These are phyloP conservation scores for Trichocladium uniseriatum DNA, from an alignment of 495 filamentous ascomycete genomes.

Conservation along the genomic window DNA sequence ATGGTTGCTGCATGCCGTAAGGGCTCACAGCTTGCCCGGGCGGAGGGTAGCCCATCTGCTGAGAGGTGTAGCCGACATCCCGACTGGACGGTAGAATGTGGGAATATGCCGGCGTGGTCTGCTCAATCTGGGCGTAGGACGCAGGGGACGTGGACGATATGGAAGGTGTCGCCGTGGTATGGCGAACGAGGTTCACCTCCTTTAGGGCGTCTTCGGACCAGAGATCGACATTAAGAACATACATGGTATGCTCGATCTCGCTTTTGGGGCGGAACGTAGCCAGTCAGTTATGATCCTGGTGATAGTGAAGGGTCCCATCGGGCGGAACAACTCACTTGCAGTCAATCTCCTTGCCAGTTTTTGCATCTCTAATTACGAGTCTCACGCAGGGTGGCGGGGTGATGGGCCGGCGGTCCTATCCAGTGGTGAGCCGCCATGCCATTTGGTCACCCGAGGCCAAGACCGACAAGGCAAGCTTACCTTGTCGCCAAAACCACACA, in stretches of 20 bases:
- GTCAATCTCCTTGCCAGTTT: constrained; percentile 78
- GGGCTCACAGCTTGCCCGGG: constrained; percentile 15
- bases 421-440: constrained; percentile 4
- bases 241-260: constrained; percentile 72
- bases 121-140: constrained; percentile 27
- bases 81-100: constrained; percentile 28
- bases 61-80: constrained; percentile 17
- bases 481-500: constrained; percentile 99
- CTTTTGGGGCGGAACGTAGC: constrained; percentile 19
- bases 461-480: constrained; percentile 34
- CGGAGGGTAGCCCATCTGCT: constrained; percentile 16
- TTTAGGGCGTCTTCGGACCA: constrained; percentile 76
- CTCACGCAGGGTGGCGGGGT: constrained; percentile 90
- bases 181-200: constrained; percentile 90
- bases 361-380: constrained; percentile 69
- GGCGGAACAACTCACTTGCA: constrained; percentile 56
- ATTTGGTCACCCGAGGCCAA: neutral
- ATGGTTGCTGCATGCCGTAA: constrained; percentile 20
- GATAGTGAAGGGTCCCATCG: neutral
- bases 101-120: constrained; percentile 25
- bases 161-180: constrained; percentile 77
- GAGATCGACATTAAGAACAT: constrained; percentile 86
- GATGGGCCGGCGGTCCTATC: constrained; percentile 85
- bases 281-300: constrained; percentile 8
- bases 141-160: constrained; percentile 61